A percentile compares a stretch with the other conserved stretches of the same genome.
Evolutionary conservation across 192 early-diverging fungal species (phyloP).

Genomic region (Coemansia sp.): DNA sequence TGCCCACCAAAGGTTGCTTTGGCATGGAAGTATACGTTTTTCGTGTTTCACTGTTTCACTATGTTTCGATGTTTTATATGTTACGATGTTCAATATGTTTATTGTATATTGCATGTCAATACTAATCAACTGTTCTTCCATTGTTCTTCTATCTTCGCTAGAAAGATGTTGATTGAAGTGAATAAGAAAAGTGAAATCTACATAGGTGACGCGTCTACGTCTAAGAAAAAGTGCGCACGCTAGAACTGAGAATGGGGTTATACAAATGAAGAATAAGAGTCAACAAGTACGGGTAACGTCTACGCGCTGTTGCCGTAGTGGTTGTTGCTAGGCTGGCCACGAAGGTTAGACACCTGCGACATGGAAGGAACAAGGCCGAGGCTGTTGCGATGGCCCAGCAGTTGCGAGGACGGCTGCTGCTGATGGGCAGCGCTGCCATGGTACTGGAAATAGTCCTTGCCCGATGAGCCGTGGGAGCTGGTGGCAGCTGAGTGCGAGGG

Average conservation of each 20-base stretch:
- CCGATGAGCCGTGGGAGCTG: neutral
- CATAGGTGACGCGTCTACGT: neutral
- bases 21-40: too few relatives aligned
- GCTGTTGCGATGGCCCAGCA: constrained; percentile 21
- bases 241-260: neutral
- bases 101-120: too few relatives aligned
- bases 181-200: neutral
- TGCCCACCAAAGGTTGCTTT: too few relatives aligned
- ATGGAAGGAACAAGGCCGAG: constrained; percentile 14
- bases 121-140: too few relatives aligned
- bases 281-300: constrained; percentile 5
- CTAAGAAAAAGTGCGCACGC: neutral
- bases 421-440: neutral
- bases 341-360: constrained; percentile 20
- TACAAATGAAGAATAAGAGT: constrained; percentile 5
- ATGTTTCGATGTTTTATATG: too few relatives aligned
- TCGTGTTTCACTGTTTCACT: too few relatives aligned
- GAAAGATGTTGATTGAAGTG: neutral
- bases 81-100: too few relatives aligned
- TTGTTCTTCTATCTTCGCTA: too few relatives aligned
- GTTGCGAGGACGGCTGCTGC: neutral
- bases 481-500: constrained; percentile 6
- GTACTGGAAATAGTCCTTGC: constrained; percentile 2
- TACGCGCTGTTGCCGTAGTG: neutral
- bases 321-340: constrained; percentile 18